Conservation (phyloP, 805 yeast species). For the Lipomyces orientalis region DNA sequence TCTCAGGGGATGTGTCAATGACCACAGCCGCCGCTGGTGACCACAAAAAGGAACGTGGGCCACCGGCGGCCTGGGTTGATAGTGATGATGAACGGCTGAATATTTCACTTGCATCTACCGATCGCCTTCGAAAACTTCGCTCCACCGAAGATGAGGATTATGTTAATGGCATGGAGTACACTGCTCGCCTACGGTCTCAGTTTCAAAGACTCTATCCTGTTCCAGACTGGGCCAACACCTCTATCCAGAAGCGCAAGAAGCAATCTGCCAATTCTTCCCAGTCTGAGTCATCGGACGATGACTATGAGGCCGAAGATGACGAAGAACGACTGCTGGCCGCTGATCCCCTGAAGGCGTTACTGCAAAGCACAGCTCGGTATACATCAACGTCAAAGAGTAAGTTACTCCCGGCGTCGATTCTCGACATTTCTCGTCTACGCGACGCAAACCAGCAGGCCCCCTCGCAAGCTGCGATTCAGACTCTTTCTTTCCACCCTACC, state of each 20-base stretch:
- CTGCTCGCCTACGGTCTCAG: constrained; percentile 71
- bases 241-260: constrained; percentile 38
- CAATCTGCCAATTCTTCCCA: constrained; percentile 25
- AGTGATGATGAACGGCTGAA: constrained; percentile 82
- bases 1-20: constrained; percentile 44
- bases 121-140: constrained; percentile 74
- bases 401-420: constrained; percentile 68
- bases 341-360: constrained; percentile 46
- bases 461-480: constrained; percentile 79
- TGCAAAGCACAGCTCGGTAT: constrained; percentile 43
- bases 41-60: constrained; percentile 42
- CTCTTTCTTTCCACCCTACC: constrained; percentile 80
- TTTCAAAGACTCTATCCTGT: constrained; percentile 74
- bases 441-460: constrained; percentile 80
- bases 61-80: constrained; percentile 75
- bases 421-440: constrained; percentile 80
- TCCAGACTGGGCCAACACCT: constrained; percentile 78
- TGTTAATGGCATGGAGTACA: constrained; percentile 66
- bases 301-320: constrained; percentile 44
- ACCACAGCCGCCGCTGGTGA: constrained; percentile 18
- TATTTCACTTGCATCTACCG: constrained; percentile 64
- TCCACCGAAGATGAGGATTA: constrained; percentile 58
- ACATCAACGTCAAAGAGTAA: constrained; percentile 48
- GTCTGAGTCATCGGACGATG: constrained; percentile 40
- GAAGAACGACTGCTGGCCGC: constrained; percentile 40